Conservation (phyloP, 805 yeast genomes). For the Metschnikowia kofuensis region DNA sequence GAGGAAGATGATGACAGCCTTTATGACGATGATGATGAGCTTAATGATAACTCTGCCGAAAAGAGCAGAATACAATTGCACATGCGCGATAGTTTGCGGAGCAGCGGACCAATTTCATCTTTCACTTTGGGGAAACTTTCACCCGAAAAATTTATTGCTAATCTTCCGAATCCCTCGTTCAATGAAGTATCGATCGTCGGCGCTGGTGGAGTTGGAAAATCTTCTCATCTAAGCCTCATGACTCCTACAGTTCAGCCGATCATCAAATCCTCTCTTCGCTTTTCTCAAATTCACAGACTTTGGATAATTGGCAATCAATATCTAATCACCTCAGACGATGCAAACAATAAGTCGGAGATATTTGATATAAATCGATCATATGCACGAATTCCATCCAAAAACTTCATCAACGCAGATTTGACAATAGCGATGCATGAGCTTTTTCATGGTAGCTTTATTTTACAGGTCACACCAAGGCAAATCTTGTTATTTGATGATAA, state of each 20-base stretch:
- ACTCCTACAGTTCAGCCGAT: slow-evolving; percentile 68
- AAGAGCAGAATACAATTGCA: slow-evolving; percentile 33
- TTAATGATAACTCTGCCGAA: slow-evolving; percentile 12
- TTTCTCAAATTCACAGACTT: slow-evolving; percentile 67
- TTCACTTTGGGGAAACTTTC: slow-evolving; percentile 63
- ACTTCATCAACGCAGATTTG: slow-evolving; percentile 58
- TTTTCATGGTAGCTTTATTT: slow-evolving; percentile 52
- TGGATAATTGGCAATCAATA: slow-evolving; percentile 70
- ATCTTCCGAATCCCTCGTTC: slow-evolving; percentile 65
- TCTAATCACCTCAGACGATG: slow-evolving; percentile 68
- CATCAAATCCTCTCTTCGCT: slow-evolving; percentile 64
- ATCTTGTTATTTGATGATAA: slow-evolving; percentile 58
- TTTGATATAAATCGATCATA: slow-evolving; percentile 63
- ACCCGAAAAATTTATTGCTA: slow-evolving; percentile 52
- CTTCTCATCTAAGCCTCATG: slow-evolving; percentile 57
- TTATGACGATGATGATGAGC: slow-evolving; percentile 31
- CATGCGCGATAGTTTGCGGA: slow-evolving; percentile 52
- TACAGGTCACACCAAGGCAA: slow-evolving; percentile 71
- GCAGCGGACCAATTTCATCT: slow-evolving; percentile 71
- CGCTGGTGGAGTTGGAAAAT: slow-evolving; percentile 59
- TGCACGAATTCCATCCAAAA: slow-evolving; percentile 56
- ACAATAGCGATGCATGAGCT: slow-evolving; percentile 69
- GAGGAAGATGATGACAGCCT: slow-evolving; percentile 44
- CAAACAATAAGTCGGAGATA: slow-evolving; percentile 62
- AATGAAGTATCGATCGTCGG: slow-evolving; percentile 67